Base-by-base conservation (phyloP, 2,329 filamentous ascomycete species). In the Leptographium flavum region DNA sequence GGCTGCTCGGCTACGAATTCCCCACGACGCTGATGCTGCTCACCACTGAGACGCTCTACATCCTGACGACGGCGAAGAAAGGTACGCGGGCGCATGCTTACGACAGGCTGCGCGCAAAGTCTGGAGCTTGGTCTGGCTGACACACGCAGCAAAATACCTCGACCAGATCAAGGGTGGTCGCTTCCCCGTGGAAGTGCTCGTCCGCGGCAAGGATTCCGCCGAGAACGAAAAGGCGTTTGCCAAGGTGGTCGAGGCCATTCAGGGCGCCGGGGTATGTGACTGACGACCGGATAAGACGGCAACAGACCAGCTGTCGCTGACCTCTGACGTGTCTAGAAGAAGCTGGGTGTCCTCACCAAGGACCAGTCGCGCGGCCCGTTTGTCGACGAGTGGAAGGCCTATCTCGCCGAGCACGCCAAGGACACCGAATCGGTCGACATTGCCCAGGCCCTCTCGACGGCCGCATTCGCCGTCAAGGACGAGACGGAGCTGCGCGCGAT, bases 1-100 rank as follows among this genome's bases (percentile, higher is more conserved):
- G 93, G 93, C 74, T 98, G 45, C 76, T 98, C 50, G 92, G 92
- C 57, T 98, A 98, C 70, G 92, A 98, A 63, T 98, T 98, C 59
- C 92, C 92, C 30, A 88, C 90, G 33, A 98, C 92, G 0, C 71
- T 98, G 52, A 87, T 98, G 71, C 74, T 98, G 43, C 80, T 98
- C 61, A 96, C 90, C 1, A 69, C 81, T 49, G 92, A 96, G 50
- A 79, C 79, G 39, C 72, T 96, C 55, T 93, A 92, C 65, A 82
- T 96, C 48, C 79, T 98, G 53, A 98, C 92, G 7, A 98, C 92
- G 6, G 82, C 86, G 48, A 98, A 98, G 68, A 98, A 98, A 78
- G 90, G 87, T 94, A 36, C 41, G 49, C 39, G 19, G 22, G 25
- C 5, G 3, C 19, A 33, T n/a, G n/a, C 6, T 15, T 21, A 21